A percentile compares a stretch with the other conserved stretches of the same genome.
phyloP scores from a whole-genome alignment of 805 yeast species.

The Nakazawaea siamensis region DNA sequence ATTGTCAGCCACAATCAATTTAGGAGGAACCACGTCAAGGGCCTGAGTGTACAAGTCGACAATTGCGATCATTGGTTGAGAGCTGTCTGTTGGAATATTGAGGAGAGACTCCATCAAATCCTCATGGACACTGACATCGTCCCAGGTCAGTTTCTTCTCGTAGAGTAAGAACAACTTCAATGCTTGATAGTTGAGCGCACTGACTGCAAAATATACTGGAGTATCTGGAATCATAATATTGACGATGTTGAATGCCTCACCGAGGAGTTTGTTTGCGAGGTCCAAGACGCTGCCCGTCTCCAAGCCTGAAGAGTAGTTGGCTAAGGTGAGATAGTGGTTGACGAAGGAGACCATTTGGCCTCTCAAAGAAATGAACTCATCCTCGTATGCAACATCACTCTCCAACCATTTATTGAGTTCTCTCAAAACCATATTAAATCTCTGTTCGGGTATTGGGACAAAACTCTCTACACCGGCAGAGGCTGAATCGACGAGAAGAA shows the following conservation, averaged over 20 bases:
- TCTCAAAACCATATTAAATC: constrained; percentile 53
- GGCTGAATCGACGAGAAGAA: constrained; percentile 21
- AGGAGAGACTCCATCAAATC: constrained; percentile 34
- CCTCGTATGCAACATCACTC: constrained; percentile 52
- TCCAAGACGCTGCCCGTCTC: constrained; percentile 22
- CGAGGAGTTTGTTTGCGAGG: constrained; percentile 19
- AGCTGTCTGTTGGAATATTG: constrained; percentile 14
- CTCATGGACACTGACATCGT: constrained; percentile 26
- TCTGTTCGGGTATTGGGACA: constrained; percentile 50
- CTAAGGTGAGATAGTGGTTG: constrained; percentile 14
- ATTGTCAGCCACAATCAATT: constrained; percentile 22
- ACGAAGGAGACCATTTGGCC: constrained; percentile 40
- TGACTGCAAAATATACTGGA: background rate
- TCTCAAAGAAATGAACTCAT: constrained; percentile 42
- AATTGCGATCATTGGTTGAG: constrained; percentile 26
- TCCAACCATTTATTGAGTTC: constrained; percentile 52
- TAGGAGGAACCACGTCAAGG: constrained; percentile 20
- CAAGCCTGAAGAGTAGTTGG: constrained; percentile 9
- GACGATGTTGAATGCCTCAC: constrained; percentile 26
- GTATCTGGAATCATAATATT: background rate
- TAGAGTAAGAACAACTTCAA: constrained; percentile 6
- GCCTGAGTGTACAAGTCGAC: constrained; percentile 28
- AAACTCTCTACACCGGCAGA: constrained; percentile 18
- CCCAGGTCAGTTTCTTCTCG: constrained; percentile 25
- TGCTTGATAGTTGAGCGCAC: constrained; percentile 3